Evolutionary conservation across 805 yeast genomes (phyloP).

Genomic region (Candida succiphila): DNA sequence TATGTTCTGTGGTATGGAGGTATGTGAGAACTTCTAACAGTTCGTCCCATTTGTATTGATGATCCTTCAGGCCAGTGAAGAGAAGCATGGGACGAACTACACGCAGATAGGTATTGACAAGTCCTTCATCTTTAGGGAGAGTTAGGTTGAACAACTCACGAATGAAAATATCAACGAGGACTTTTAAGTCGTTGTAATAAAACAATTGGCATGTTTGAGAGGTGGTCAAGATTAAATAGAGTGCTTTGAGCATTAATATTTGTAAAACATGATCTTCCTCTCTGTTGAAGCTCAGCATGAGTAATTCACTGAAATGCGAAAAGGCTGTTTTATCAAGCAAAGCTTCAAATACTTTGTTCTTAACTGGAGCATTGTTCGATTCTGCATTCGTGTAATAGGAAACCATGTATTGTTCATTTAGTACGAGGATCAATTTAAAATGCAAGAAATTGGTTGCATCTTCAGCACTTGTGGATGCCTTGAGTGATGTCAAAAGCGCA

Average conservation of each 20-base stretch:
- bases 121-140: constrained; percentile 37
- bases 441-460: constrained; percentile 57
- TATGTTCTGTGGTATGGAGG: constrained; percentile 29
- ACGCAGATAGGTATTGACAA: constrained; percentile 63
- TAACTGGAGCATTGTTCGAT: constrained; percentile 1
- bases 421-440: constrained; percentile 58
- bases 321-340: constrained; percentile 36
- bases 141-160: constrained; percentile 71
- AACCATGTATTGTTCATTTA: constrained; percentile 86
- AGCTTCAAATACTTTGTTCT: constrained; percentile 46
- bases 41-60: constrained; percentile 49
- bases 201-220: constrained; percentile 55
- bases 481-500: constrained; percentile 35
- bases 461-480: constrained; percentile 30
- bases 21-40: constrained; percentile 40
- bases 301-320: constrained; percentile 52
- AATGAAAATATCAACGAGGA: constrained; percentile 71
- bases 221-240: constrained; percentile 65
- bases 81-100: constrained; percentile 64
- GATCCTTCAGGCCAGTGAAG: constrained; percentile 48
- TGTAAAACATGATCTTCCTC: constrained; percentile 62
- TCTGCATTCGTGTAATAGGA: constrained; percentile 24
- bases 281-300: constrained; percentile 71
- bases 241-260: constrained; percentile 68
- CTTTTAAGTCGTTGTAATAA: constrained; percentile 77